Evolutionary conservation across 2,329 filamentous ascomycete genomes (phyloP), one percentile per base, ranked within the genome.

Genomic region (Sphaerostilbella broomeana): DNA sequence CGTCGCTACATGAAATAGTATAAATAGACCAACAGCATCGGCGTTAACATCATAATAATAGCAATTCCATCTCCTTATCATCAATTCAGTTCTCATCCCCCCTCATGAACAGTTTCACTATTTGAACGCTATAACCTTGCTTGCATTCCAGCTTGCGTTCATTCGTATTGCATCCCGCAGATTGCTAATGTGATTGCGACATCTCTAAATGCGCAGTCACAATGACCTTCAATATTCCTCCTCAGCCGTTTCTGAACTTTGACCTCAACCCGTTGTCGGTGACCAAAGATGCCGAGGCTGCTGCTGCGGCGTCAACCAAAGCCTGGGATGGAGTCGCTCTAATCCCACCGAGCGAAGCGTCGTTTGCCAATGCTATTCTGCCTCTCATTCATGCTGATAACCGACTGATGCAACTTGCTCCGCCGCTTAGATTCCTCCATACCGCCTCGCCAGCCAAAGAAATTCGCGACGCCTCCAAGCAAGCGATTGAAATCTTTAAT

Each of bases 351-450:
- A 58, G 60, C 36, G 59, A 64, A 43, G 63, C 66, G 10, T 69
- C 60, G 26, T 73, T 72, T 47, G 56, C 62, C 19, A 61, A 63
- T 3, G 66, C 72, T 35, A 55, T 72, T 38, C 60, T 64, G 11
- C 84, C 84, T 11, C 77, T 88, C 54, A 77, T 79, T 18, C 70
- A 75, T 36, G 82, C 84, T 52, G 81, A 86, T 62, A 81, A 86
- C 57, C 55, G 67, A 18, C 66, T 71, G 50, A 67, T 67, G 1
- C 63, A 84, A 27, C 67, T 70, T 45, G 61, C 67, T 26, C 70
- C 78, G 44, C 86, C 86, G 45, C 65, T 87, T 19, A 75, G 77
- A 44, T 86, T 87, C 63, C 86, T 86, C 61, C 79, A 86, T 56
- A 78, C 81, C 41, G 80, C 86, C 5, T 84, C 79, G n/a, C 73